Percentiles rank a stretch among this genome's conserved stretches.
These are phyloP conservation scores for Mycena pura DNA, from an alignment of 768 basidiomycete genomes.

Conservation along the genomic window DNA sequence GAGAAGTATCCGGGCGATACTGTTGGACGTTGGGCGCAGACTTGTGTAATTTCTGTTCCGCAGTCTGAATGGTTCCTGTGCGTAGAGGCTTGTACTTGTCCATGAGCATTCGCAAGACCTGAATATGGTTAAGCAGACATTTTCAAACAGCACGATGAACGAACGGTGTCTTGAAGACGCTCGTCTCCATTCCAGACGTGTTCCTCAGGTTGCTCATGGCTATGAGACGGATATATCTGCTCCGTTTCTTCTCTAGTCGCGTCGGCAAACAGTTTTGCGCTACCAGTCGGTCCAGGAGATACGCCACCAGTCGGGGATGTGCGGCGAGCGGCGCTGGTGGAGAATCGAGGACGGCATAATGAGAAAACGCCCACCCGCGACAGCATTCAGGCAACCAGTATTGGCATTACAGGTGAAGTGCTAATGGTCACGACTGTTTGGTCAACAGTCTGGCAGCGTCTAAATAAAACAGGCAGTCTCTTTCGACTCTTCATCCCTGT, in stretches of 20 bases:
- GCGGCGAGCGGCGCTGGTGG: not conserved
- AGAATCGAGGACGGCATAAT: conserved; percentile 2
- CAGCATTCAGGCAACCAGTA: not conserved
- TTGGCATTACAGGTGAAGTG: not conserved
- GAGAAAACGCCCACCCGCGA: not conserved
- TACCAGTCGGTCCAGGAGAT: conserved; percentile 2
- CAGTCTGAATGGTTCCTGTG: conserved; percentile 60
- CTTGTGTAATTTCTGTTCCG: conserved; percentile 70
- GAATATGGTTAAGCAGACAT: not conserved
- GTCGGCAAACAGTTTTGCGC: conserved; percentile 25
- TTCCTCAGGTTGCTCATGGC: conserved; percentile 1
- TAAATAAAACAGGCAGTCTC: conserved; percentile 11
- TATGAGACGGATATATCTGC: not conserved
- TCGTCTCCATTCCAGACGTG: conserved; percentile 26
- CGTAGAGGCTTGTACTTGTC: conserved; percentile 87
- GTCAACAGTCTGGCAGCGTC: not conserved
- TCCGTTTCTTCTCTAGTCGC: conserved; percentile 18
- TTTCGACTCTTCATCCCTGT: conserved; percentile 1
- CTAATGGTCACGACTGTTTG: not conserved
- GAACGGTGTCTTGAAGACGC: conserved; percentile 20
- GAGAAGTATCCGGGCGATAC: conserved; percentile 29
- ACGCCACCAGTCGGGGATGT: not conserved
- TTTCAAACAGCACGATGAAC: not conserved
- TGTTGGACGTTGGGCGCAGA: conserved; percentile 48
- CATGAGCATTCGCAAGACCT: conserved; percentile 80